phyloP scores from a whole-genome alignment of 2,329 filamentous ascomycete genomes.

The Alternaria incomplexa region DNA sequence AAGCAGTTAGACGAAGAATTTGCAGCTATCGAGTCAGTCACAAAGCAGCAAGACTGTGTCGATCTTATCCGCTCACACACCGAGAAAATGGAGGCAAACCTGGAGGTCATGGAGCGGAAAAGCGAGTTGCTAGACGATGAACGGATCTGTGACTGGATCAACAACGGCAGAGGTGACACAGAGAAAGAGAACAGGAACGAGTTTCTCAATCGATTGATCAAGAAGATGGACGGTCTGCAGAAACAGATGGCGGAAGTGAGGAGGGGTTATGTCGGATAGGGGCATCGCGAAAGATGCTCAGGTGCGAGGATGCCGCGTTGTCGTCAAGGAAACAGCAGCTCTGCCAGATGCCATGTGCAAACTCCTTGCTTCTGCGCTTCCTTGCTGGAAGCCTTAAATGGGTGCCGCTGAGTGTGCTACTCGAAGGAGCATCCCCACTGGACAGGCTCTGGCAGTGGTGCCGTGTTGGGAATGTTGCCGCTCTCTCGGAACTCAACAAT shows the following conservation, averaged over 20 bases:
- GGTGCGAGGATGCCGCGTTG: neutral
- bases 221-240: conserved; percentile 1
- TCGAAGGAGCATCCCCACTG: conserved; percentile 33
- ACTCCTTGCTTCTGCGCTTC: neutral
- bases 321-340: neutral
- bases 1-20: neutral
- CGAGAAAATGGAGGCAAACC: conserved; percentile 2
- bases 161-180: neutral
- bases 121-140: conserved; percentile 1
- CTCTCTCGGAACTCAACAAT: conserved; percentile 42
- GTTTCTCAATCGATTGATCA: neutral
- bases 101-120: conserved; percentile 1
- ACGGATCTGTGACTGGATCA: conserved; percentile 1
- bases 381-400: neutral
- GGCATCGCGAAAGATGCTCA: neutral
- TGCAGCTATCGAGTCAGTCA: neutral
- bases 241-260: neutral
- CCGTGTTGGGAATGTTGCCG: conserved; percentile 39
- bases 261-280: neutral
- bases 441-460: conserved; percentile 27
- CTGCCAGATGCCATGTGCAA: no score
- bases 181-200: conserved; percentile 1
- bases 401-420: neutral
- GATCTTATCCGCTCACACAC: neutral
- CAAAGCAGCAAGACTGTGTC: neutral